Base-by-base conservation (phyloP, 345 rosid genomes). In the Salix udensis region DNA sequence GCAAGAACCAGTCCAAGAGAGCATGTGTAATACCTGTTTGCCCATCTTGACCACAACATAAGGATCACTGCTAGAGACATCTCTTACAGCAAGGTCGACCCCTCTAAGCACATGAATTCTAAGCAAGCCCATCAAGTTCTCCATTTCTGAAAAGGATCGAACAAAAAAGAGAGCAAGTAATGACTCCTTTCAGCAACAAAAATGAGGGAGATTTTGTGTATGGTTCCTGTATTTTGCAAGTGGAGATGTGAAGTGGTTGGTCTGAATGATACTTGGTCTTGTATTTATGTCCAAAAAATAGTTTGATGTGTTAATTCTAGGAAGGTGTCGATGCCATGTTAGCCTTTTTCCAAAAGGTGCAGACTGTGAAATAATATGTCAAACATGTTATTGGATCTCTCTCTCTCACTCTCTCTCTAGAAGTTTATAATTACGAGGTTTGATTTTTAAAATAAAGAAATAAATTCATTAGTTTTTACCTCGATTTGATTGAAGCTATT, bases 61-160 rank as follows among this genome's bases (percentile, higher is more conserved):
- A 67, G 85, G 85, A 55, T 82, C 85, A 39, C 82, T 82, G 48
- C 77, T 74, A 4, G 23, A 1, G 28, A 72, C 71, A 67, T 82
- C 85, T 78, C 85, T 82, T 13, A 78, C 6, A 40, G 85, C 85
- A 67, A 82, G 85, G 64, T 82, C 67, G 23, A 75, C 44, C 31
- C 85, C 82, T 71, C 74, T 70, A 39, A n/a, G 46, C 4, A 82
- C 77, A 70, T 67, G 81, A 15, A 78, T 75, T 48, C 77, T 66
- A n/a, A 82, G 79, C 73, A 82, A 74, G 30, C 85, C 85, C 79
- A 78, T 16, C 30, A 72, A 16, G 77, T 52, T 55, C 64, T 71
- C 85, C 79, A 78, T 78, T 1, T 24, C 42, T 5, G 40, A 30
- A 30, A 39, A 10, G 7, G 64, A 16, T 60, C 36, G 5, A 23